Base-by-base conservation (phyloP, 2,329 filamentous ascomycete genomes). In the Talaromyces sp. region DNA sequence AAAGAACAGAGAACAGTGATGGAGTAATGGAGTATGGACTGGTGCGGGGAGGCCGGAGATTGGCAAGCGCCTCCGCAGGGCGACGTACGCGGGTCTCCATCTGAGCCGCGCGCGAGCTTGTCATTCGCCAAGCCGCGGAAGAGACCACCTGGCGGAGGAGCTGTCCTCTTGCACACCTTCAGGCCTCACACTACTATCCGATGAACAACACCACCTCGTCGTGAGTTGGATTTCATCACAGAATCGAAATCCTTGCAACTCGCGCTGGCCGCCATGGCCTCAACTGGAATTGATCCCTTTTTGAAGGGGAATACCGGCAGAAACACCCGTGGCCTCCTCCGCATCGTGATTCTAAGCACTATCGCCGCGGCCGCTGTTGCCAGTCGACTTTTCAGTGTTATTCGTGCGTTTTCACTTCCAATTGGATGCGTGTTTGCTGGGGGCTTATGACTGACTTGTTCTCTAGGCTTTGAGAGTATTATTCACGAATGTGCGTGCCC, bases 361-460 rank as follows among this genome's bases (percentile, higher is more conserved):
- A 97, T 99, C 78, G 95, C 95, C 67, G 92, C 87, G 62, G 93
- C 95, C 65, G 92, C 94, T 68, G 86, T 98, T 73, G 87, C 93
- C 68, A 96, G 93, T 79, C 91, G 95, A 79, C 84, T 99, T 69
- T 99, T 99, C 85, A 97, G 92, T 72, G 95, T 99, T 68, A 98
- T 99, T 79, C 90, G 95, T 94, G 87, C 76, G 90, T 64, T 61
- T 34, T 51, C 23, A 47, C 10, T n/a, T 27, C 47, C 57, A 60
- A 60, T 60, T 52, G 51, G 2, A 23, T 12, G 7, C 14, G 6
- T 5, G 7, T 36, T 6, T 54, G 14, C 36, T 40, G 36, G 36
- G 8, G 36, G 16, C 4, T 40, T 40, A n/a, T 36, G 56, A 30
- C 23, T 60, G 50, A 62, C 51, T 33, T 54, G 9, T 44, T 60